Base-by-base conservation (phyloP, 495 filamentous ascomycete species). In the Xylaria grammica region DNA sequence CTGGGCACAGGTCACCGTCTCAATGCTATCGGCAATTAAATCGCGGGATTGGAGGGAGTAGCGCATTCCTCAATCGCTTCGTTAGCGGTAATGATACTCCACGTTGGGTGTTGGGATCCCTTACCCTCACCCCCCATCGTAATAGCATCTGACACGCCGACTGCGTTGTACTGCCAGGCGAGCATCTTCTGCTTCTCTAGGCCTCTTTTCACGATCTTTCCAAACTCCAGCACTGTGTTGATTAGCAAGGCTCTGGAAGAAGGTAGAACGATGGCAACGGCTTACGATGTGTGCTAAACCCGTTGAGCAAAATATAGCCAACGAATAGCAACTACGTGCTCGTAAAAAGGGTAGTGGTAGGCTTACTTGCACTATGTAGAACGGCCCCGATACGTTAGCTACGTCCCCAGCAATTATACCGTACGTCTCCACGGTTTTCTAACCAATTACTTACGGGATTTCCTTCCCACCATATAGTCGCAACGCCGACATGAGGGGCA, bases 391-490 rank as follows among this genome's bases (percentile, higher is more conserved):
- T 22, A 4, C 13, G 24, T 58, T 32, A 45, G 54, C 30, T 11
- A 24, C 7, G 8, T 2, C 15, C 13, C 53, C 36, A 0, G 0
- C 4, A 11, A 44, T 13, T 36, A 36, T 5, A 36, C 32, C n/a
- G n/a, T n/a, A 36, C 32, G 11, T 11, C 32, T 36, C 32, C 5
- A 4, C 32, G 8, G 17, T 42, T 42, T 42, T 3, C 13, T 42
- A 6, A 42, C 17, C 13, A 11, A 5, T 17, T 27, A 54, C 63
- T 60, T 20, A 65, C 63, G 54, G 95, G 93, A 74, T 99, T 99
- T 29, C 95, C 95, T 76, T 99, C 95, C 93, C 94, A 99, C 94
- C 94, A 97, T 2, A 97, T 92, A 6, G 91, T 92, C 7, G 94
- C 90, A 63, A 88, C 81, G 27, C 95, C 95, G 13, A 99, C 91